A percentile compares a stretch with the other conserved stretches of the same genome.
These are phyloP conservation scores for Cyberlindnera bimundalis DNA, from an alignment of 805 yeast species.

Conservation along the genomic window DNA sequence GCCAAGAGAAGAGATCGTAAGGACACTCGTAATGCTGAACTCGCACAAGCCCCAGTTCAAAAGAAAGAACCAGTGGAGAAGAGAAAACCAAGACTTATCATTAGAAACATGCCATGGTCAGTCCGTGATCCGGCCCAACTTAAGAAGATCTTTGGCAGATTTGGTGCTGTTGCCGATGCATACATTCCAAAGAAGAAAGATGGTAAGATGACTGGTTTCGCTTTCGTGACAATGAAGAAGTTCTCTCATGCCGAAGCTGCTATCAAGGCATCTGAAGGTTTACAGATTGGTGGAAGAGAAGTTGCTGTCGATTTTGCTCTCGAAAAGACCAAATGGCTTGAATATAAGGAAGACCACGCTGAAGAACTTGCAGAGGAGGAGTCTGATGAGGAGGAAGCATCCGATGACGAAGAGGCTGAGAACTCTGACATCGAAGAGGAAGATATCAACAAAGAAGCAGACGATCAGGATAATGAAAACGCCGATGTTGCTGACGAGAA, in stretches of 20 bases:
- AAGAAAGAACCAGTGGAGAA: conserved; percentile 50
- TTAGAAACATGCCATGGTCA: conserved; percentile 96
- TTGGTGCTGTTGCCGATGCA: conserved; percentile 85
- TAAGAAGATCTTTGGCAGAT: conserved; percentile 65
- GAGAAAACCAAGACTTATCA: conserved; percentile 80
- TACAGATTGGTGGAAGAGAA: conserved; percentile 82
- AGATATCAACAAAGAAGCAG: conserved; percentile 14
- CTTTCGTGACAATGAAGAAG: conserved; percentile 86
- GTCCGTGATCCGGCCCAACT: conserved; percentile 73
- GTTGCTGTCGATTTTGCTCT: conserved; percentile 95
- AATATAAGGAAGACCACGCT: conserved; percentile 43
- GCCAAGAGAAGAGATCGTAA: conserved; percentile 90
- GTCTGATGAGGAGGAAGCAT: conserved; percentile 32
- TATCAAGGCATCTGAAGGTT: conserved; percentile 65
- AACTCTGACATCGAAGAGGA: conserved; percentile 24
- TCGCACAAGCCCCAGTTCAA: neutral
- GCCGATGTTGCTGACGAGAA: conserved; percentile 28
- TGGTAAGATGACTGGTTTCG: conserved; percentile 93
- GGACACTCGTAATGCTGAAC: conserved; percentile 10
- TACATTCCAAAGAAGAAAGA: conserved; percentile 84
- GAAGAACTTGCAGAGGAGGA: conserved; percentile 39
- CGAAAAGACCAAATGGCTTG: conserved; percentile 82
- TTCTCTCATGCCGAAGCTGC: conserved; percentile 75
- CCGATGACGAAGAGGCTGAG: conserved; percentile 29
- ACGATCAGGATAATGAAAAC: conserved; percentile 28